Percentiles rank a stretch among this genome's conserved stretches.
Evolutionary conservation across 129 eudicot species (phyloP).

Genomic region (Flaveria brownii): DNA sequence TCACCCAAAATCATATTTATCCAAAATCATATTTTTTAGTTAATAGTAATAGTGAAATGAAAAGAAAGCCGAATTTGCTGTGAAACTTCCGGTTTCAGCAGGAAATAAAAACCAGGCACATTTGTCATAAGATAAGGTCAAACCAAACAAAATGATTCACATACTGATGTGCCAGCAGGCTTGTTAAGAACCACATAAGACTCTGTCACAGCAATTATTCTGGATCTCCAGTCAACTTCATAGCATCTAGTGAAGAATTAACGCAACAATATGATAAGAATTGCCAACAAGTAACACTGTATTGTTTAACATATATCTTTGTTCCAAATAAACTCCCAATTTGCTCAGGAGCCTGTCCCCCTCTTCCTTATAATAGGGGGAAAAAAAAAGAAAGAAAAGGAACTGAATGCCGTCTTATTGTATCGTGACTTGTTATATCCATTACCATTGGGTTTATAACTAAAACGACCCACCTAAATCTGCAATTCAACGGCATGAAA

Average conservation of each 20-base stretch:
- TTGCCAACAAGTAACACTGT: constrained; percentile 9
- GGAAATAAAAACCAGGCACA: not conserved
- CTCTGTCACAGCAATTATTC: constrained; percentile 85
- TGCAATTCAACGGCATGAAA: constrained; percentile 5
- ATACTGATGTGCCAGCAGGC: constrained; percentile 98
- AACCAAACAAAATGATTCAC: constrained; percentile 34
- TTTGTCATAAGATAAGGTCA: constrained; percentile 8
- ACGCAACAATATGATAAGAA: constrained; percentile 21
- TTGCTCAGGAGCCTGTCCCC: not conserved
- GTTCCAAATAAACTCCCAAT: constrained; percentile 3
- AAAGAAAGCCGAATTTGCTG: not conserved
- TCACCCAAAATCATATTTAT: no score
- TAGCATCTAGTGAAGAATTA: constrained; percentile 60
- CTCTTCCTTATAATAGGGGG: no score
- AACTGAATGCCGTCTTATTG: no score
- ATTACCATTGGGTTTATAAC: not conserved
- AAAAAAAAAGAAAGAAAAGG: no score
- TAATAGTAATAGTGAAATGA: not conserved
- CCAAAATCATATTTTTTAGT: no score
- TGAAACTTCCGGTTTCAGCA: not conserved
- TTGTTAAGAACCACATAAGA: constrained; percentile 84
- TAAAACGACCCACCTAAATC: constrained; percentile 14
- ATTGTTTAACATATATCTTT: constrained; percentile 7
- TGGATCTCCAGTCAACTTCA: constrained; percentile 92
- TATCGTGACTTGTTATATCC: not conserved